Conservation (phyloP, 345 rosid species). For the Arabidopsis arenosa region DNA sequence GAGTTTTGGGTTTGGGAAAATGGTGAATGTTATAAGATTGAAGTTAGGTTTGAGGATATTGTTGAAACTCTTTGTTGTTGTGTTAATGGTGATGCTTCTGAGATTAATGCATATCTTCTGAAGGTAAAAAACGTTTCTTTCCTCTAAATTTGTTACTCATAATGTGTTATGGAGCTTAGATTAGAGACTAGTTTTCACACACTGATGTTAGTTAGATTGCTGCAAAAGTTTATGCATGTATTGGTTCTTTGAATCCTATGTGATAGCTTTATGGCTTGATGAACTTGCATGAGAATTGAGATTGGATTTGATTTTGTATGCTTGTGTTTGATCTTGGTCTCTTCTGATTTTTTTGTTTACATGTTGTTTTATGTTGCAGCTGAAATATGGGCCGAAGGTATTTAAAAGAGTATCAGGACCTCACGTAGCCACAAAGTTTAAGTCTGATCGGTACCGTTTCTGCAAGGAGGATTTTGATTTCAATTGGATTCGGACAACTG, state of each 20-base stretch:
- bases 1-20: constrained; percentile 73
- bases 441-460: constrained; percentile 62
- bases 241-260: neutral
- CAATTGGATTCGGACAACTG: constrained; percentile 85
- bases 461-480: constrained; percentile 89
- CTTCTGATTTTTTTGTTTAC: constrained; percentile 10
- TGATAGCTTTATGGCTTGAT: constrained; percentile 4
- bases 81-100: constrained; percentile 44
- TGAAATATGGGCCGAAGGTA: constrained; percentile 72
- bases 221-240: neutral
- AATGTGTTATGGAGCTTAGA: neutral
- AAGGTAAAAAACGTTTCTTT: constrained; percentile 52
- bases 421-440: constrained; percentile 57
- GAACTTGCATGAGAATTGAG: constrained; percentile 10
- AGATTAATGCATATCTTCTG: constrained; percentile 60
- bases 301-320: neutral
- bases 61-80: constrained; percentile 65
- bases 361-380: constrained; percentile 49
- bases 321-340: constrained; percentile 10
- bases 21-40: constrained; percentile 64
- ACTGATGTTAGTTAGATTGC: too few species aligned
- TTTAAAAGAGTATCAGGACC: constrained; percentile 71
- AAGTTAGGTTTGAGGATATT: constrained; percentile 72
- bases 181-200: too few species aligned
- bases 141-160: neutral